phyloP scores from a whole-genome alignment of 192 early-diverging fungal genomes.

The Geranomyces variabilis region DNA sequence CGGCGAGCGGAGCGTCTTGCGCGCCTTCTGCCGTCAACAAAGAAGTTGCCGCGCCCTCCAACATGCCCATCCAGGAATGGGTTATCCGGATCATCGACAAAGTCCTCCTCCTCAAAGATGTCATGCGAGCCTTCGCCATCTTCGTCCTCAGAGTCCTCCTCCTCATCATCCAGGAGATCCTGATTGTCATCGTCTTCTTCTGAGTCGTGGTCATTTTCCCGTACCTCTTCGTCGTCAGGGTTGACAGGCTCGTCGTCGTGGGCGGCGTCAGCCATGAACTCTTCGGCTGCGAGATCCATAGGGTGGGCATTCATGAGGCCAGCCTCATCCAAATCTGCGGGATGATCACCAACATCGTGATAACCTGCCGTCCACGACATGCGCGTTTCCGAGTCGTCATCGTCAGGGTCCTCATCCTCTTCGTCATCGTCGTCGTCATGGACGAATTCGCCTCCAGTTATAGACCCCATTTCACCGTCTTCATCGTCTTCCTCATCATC shows the following conservation, averaged over 20 bases:
- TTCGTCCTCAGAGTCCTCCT: slow-evolving; percentile 62
- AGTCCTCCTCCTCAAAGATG: slow-evolving; percentile 51
- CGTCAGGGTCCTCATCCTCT: slow-evolving; percentile 57
- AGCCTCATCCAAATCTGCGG: no score
- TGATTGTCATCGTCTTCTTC: slow-evolving; percentile 46
- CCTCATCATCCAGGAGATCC: slow-evolving; percentile 57
- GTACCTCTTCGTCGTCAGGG: slow-evolving; percentile 51
- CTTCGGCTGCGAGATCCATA: slow-evolving; percentile 56
- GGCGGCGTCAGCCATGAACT: slow-evolving; percentile 54
- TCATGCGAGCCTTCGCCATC: slow-evolving; percentile 61
- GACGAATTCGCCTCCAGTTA: slow-evolving; percentile 40
- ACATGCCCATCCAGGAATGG: not conserved
- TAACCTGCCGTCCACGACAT: slow-evolving; percentile 36
- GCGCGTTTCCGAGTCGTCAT: slow-evolving; percentile 49
- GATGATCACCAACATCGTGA: slow-evolving; percentile 38
- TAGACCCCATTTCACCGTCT: slow-evolving; percentile 43
- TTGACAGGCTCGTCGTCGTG: slow-evolving; percentile 53
- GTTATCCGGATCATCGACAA: slow-evolving; percentile 40
- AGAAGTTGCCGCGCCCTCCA: not conserved
- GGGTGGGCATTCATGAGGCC: no score
- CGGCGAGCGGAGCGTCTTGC: slow-evolving; percentile 16
- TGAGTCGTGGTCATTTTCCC: slow-evolving; percentile 34
- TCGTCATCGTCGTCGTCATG: slow-evolving; percentile 63
- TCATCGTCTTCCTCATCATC: slow-evolving; percentile 54
- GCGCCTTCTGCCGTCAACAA: not conserved